A percentile compares a stretch with the other conserved stretches of the same genome.
Evolutionary conservation across 129 eudicot genomes (phyloP).

Genomic region (Rutidosis leptorrhynchoides): DNA sequence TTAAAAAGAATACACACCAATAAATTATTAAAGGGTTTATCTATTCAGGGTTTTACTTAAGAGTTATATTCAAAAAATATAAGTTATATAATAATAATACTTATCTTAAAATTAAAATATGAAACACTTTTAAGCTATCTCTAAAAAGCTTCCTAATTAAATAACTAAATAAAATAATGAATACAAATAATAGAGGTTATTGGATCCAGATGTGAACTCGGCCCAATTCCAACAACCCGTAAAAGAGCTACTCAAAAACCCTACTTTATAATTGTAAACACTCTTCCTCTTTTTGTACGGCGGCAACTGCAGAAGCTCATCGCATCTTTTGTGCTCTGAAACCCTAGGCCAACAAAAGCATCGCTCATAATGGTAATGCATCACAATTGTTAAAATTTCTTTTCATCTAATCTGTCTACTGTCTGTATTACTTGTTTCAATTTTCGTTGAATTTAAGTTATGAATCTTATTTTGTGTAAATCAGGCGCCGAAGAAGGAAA

Average conservation of each 20-base stretch:
- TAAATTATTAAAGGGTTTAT: no score
- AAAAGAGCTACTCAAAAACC: slow-evolving; percentile 22
- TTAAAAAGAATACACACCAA: no score
- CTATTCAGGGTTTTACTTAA: no score
- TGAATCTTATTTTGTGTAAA: neutral
- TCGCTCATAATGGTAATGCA: slow-evolving; percentile 29
- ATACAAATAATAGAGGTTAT: no score
- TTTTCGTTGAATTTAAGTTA: neutral
- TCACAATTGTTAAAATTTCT: no score
- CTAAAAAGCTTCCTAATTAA: no score
- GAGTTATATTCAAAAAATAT: no score
- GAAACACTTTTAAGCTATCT: no score
- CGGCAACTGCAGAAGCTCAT: slow-evolving; percentile 19
- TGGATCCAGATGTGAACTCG: neutral
- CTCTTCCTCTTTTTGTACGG: neutral
- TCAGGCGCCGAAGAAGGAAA: slow-evolving; percentile 79
- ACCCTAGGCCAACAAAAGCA: slow-evolving; percentile 17
- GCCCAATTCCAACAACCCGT: slow-evolving; percentile 17
- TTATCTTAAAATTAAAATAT: no score
- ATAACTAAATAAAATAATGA: no score
- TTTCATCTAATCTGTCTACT: neutral
- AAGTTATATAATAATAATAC: no score
- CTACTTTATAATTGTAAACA: slow-evolving; percentile 22
- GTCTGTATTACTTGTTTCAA: neutral
- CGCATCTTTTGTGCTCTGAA: slow-evolving; percentile 1